Base-by-base conservation (phyloP, 2,329 filamentous ascomycete species). In the Cadophora sp. region DNA sequence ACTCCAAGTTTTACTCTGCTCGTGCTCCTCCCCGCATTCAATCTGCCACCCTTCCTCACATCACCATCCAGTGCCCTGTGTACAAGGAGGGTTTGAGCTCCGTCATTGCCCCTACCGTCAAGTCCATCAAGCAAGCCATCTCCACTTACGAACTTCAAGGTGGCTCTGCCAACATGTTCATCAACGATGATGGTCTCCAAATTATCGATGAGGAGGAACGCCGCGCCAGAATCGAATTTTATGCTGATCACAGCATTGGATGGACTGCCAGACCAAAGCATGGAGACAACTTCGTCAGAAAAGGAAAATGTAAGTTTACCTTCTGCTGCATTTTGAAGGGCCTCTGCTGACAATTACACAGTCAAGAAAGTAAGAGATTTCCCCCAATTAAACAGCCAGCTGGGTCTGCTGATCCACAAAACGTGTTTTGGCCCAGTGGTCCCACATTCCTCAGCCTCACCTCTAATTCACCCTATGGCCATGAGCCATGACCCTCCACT, bases 21-120 rank as follows among this genome's bases (percentile, higher is more conserved):
- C 83, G 85, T n/a, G 85, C 90, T 9, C 89, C 90, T 1, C 85
- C 86, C 19, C 83, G 91, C 59, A 79, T 94, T 31, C 85, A 86
- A 66, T 81, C 80, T 1, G 75, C 80, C 7, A 77, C 83, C 29
- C 84, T 94, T 19, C 91, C 91, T 1, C 92, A 93, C 76, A 84
- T 93, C 71, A 95, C 92, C 3, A 91, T 97, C 51, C 93, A 97
- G 77, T 94, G 92, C 78, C 93, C 93, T 4, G 92, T 97, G 0
- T 97, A 96, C 82, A 96, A 95, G 79, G 93, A 97, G 78, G 92
- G 92, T 72, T 84, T 97, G 2, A 81, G 82, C 43, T 87, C 84
- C 69, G 93, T 97, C 79, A 94, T 94, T 75, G 86, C 85, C 24
- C 92, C 92, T 8, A 95, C 92, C 0, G 87, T 94, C 74, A 89